Evolutionary conservation across 495 filamentous ascomycete genomes (phyloP), one percentile per base, ranked within the genome.

Genomic region (Penicillium maclennaniae): DNA sequence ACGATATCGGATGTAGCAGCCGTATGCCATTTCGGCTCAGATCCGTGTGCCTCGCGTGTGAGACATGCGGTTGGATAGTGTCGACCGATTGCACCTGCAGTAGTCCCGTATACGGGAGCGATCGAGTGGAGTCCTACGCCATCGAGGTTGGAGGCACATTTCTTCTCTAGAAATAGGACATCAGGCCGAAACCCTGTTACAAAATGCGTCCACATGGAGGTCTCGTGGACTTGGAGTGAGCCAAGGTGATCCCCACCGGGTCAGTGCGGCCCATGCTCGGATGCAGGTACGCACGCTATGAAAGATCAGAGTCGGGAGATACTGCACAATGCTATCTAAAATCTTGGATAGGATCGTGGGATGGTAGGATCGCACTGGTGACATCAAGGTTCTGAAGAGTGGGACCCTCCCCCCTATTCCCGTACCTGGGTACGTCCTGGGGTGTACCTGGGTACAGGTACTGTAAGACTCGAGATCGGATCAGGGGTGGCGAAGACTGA

Each of bases 121-220:
- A 26, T 50, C 31, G 37, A 52, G 49, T 47, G 41, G 41, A 48
- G 51, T 43, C 14, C 7, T 42, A 23, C 23, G 2, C 23, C 39
- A 20, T 42, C n/a, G 8, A 23, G 23, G 23, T 23, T 23, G 23
- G 23, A 23, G 23, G 23, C 23, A 23, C 2, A 5, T 23, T 23
- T 23, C 23, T 23, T 23, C 23, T 23, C 23, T 23, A 23, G 23
- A 23, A 38, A 14, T 12, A 38, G 12, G 36, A 42, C 4, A 52
- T 62, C 51, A 62, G 55, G 21, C 44, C 59, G 59, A 62, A 58
- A 62, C 59, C 21, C 36, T 20, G 23, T 31, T 28, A 40, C 27
- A 28, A 43, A 53, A 49, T 39, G 40, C 28, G 47, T 52, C 53
- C 62, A 65, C 59, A 65, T 65, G 61, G 61, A 61, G 49, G 62